These are phyloP conservation scores for Kuraishia cidri DNA, from an alignment of 805 yeast species.

Conservation along the genomic window DNA sequence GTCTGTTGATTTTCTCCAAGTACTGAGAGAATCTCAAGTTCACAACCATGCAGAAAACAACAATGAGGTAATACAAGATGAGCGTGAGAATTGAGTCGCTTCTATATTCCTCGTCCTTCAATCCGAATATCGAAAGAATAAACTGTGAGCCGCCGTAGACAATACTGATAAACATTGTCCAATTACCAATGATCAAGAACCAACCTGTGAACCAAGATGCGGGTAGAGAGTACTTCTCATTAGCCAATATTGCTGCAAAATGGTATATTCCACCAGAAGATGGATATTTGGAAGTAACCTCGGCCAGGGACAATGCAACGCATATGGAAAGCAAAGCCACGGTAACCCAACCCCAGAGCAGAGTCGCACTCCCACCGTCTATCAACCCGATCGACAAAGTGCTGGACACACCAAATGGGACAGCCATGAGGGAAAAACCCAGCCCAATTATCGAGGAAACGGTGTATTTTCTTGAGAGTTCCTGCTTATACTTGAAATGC, in stretches of 20 bases:
- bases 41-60: constrained; percentile 50
- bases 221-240: constrained; percentile 42
- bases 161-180: constrained; percentile 70
- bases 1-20: constrained; percentile 54
- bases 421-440: constrained; percentile 77
- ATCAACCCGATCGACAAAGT: constrained; percentile 63
- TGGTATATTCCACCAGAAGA: constrained; percentile 73
- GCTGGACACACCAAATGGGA: constrained; percentile 70
- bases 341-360: constrained; percentile 65
- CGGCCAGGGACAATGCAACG: constrained; percentile 67
- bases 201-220: constrained; percentile 78
- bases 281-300: constrained; percentile 70
- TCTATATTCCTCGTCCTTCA: constrained; percentile 48
- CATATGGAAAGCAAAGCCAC: constrained; percentile 56
- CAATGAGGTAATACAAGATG: constrained; percentile 44
- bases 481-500: constrained; percentile 68
- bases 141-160: constrained; percentile 74
- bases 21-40: constrained; percentile 52
- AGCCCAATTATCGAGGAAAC: constrained; percentile 67
- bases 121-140: constrained; percentile 56
- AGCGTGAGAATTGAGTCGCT: constrained; percentile 49
- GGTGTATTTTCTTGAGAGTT: constrained; percentile 57
- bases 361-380: constrained; percentile 73
- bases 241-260: constrained; percentile 63
- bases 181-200: constrained; percentile 64